phyloP scores from a whole-genome alignment of 139 green algal genomes.

The Gonium pectorale region DNA sequence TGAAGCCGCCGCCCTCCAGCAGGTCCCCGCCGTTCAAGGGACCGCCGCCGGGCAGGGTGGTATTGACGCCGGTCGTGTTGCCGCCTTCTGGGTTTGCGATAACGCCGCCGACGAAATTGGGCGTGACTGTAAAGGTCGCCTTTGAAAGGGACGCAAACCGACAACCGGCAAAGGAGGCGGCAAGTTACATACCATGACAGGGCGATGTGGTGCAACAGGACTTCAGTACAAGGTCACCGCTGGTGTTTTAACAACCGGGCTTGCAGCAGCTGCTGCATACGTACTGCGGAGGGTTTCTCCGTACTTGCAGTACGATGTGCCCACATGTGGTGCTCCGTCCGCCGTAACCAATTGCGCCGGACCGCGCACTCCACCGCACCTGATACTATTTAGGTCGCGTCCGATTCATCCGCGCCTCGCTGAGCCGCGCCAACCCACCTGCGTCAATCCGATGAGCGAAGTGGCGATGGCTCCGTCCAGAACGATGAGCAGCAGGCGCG shows the following conservation, averaged over 20 bases:
- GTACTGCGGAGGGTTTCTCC: too few species aligned
- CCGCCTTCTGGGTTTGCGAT: not conserved
- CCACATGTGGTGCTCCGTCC: too few species aligned
- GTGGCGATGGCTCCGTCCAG: conserved; percentile 12
- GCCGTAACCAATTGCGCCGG: too few species aligned
- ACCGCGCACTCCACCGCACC: too few species aligned
- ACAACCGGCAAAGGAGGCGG: not conserved
- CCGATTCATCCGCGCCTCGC: not conserved
- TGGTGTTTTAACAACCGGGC: too few species aligned
- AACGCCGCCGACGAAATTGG: not conserved
- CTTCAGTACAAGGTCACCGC: too few species aligned
- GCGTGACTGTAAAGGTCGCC: conserved; percentile 22
- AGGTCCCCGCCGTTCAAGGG: not conserved
- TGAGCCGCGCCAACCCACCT: not conserved
- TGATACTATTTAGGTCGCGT: not conserved
- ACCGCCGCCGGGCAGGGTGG: not conserved
- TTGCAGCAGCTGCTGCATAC: too few species aligned
- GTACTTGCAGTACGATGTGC: too few species aligned
- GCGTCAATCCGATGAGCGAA: not conserved
- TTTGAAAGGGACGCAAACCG: not conserved
- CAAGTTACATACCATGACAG: too few species aligned
- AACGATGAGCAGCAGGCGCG: conserved; percentile 20
- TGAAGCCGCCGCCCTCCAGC: not conserved
- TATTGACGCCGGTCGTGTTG: not conserved
- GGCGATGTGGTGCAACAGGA: not conserved